phyloP scores from a whole-genome alignment of 78 protist species.

The Tieghemostelium lacteum region DNA sequence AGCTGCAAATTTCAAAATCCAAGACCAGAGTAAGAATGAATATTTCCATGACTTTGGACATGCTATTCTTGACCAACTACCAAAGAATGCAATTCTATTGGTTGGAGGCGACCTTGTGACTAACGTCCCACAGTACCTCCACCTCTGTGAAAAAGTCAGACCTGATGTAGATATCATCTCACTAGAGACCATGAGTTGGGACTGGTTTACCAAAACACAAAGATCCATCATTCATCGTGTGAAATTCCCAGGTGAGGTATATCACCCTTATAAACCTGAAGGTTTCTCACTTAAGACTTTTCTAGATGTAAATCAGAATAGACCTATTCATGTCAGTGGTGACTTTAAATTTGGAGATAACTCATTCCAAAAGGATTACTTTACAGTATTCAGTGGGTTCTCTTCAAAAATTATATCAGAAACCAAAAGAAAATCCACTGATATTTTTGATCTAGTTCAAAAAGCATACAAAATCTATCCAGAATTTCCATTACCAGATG shows the following conservation, averaged over 20 bases:
- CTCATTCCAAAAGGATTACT: slow-evolving; percentile 4
- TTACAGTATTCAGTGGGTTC: slow-evolving; percentile 12
- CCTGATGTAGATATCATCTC: slow-evolving; percentile 51
- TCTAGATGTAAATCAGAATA: slow-evolving; percentile 33
- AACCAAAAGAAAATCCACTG: background rate
- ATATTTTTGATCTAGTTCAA: background rate
- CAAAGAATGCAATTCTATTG: slow-evolving; percentile 41
- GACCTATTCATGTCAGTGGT: slow-evolving; percentile 50
- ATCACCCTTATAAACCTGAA: slow-evolving; percentile 37
- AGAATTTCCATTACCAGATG: slow-evolving; percentile 19
- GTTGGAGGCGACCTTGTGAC: slow-evolving; percentile 71
- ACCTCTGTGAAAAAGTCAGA: slow-evolving; percentile 42
- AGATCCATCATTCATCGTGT: slow-evolving; percentile 29
- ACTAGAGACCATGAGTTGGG: slow-evolving; percentile 75
- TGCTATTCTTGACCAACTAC: slow-evolving; percentile 35
- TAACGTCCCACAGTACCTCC: slow-evolving; percentile 59
- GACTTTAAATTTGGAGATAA: slow-evolving; percentile 63
- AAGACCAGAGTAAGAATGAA: slow-evolving; percentile 67
- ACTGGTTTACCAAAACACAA: slow-evolving; percentile 56
- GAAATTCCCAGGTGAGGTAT: slow-evolving; percentile 57
- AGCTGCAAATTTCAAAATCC: slow-evolving; percentile 9
- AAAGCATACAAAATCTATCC: slow-evolving; percentile 3
- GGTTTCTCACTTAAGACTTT: slow-evolving; percentile 57
- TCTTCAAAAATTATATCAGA: slow-evolving; percentile 11
- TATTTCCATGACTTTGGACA: slow-evolving; percentile 51